Conservation (phyloP, 495 filamentous ascomycete species). For the Glonium stellatum region DNA sequence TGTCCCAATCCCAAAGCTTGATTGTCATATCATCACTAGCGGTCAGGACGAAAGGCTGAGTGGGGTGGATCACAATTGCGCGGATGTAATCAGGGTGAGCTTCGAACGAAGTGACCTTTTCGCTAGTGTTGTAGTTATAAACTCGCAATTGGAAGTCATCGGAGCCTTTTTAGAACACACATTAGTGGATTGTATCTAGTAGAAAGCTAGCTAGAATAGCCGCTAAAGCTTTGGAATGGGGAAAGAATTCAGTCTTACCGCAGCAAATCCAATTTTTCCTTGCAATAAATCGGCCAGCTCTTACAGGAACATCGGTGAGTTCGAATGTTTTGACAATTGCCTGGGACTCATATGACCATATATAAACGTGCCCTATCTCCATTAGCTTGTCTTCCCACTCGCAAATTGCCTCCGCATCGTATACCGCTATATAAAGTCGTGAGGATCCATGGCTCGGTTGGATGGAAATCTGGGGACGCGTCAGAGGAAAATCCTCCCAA, state of each 20-base stretch:
- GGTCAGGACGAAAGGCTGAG: constrained; percentile 91
- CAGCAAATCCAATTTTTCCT: constrained; percentile 99
- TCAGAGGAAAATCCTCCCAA: neutral
- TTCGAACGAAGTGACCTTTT: constrained; percentile 98
- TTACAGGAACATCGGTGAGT: constrained; percentile 95
- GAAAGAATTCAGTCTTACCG: constrained; percentile 40
- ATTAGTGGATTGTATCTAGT: too few species aligned
- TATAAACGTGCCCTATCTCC: constrained; percentile 81
- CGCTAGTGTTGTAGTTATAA: constrained; percentile 93
- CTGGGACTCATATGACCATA: constrained; percentile 98
- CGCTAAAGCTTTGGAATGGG: too few species aligned
- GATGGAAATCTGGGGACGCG: constrained; percentile 26
- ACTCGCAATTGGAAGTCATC: constrained; percentile 94
- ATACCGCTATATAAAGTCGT: constrained; percentile 92
- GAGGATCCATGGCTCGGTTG: constrained; percentile 54
- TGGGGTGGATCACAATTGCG: constrained; percentile 93
- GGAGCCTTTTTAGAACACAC: constrained; percentile 38
- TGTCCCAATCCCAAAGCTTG: constrained; percentile 99
- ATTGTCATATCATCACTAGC: constrained; percentile 99
- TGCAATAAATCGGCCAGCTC: constrained; percentile 93
- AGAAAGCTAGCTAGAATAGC: too few species aligned
- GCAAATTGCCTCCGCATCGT: constrained; percentile 19
- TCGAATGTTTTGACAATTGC: constrained; percentile 99
- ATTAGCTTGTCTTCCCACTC: neutral
- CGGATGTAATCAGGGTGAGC: constrained; percentile 99